phyloP scores from a whole-genome alignment of 108 stramenopile species.

The Skeletonema tropicum region DNA sequence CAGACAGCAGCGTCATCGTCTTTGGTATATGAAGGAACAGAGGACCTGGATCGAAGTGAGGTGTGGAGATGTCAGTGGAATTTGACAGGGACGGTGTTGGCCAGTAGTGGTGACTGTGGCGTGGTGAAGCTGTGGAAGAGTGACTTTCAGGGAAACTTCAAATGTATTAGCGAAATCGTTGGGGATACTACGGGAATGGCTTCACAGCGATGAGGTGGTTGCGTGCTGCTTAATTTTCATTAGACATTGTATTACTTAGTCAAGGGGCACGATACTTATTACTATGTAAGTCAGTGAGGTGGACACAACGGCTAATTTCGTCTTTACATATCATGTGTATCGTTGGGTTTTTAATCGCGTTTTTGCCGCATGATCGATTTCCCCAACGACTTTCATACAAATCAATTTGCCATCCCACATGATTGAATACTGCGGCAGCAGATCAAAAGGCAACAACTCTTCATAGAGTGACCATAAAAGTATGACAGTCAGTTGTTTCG shows the following conservation, averaged over 20 bases:
- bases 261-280: too few relatives aligned
- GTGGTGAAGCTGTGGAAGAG: conserved; percentile 77
- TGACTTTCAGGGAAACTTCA: conserved; percentile 72
- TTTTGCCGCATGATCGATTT: not conserved
- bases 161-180: conserved; percentile 70
- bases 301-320: not conserved
- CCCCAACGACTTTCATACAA: not conserved
- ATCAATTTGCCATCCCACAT: not conserved
- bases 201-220: too few relatives aligned
- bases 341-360: not conserved
- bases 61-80: conserved; percentile 89
- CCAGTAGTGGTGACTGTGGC: conserved; percentile 83
- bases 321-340: too few relatives aligned
- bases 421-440: not conserved
- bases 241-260: too few relatives aligned
- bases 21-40: conserved; percentile 70
- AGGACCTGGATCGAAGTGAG: conserved; percentile 51
- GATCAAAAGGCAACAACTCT: not conserved
- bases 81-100: conserved; percentile 92
- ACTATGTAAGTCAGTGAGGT: too few relatives aligned
- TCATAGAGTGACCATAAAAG: not conserved
- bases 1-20: conserved; percentile 8
- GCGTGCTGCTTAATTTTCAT: too few relatives aligned
- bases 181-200: conserved; percentile 24
- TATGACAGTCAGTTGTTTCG: not conserved